Conservation (phyloP, 768 basidiomycete species). For the Tulasnella calospora region DNA sequence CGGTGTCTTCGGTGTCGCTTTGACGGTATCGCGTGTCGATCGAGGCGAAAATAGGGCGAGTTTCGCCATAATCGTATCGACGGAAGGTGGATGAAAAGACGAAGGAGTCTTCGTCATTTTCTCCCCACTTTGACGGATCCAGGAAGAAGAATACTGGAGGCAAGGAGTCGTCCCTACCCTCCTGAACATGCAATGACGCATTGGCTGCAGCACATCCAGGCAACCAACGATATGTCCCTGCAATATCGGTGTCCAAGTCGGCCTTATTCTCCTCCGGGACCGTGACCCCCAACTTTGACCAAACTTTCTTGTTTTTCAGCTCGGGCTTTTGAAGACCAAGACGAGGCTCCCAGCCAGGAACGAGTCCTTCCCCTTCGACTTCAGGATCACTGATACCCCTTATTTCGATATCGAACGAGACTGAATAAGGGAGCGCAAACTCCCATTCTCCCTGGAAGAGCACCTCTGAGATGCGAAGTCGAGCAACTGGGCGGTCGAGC, state of each 20-base stretch:
- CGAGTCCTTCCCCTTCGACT: slow-evolving; percentile 42
- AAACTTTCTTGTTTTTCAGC: slow-evolving; percentile 62
- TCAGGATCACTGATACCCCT: slow-evolving; percentile 47
- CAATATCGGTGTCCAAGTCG: slow-evolving; percentile 71
- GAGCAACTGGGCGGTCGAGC: slow-evolving; percentile 70
- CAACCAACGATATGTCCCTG: slow-evolving; percentile 71
- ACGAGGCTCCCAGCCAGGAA: slow-evolving; percentile 79
- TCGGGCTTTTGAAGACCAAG: slow-evolving; percentile 66
- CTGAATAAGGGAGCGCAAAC: slow-evolving; percentile 63
- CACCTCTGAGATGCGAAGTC: slow-evolving; percentile 53
- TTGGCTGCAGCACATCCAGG: slow-evolving; percentile 89
- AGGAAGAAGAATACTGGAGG: slow-evolving; percentile 64
- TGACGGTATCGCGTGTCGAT: slow-evolving; percentile 78
- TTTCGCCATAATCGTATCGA: slow-evolving; percentile 75
- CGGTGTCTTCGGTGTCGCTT: slow-evolving; percentile 39
- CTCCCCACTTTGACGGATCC: slow-evolving; percentile 76
- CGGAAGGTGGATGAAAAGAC: slow-evolving; percentile 77
- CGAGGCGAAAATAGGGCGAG: slow-evolving; percentile 68
- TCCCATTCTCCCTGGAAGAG: slow-evolving; percentile 75
- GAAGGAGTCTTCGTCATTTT: slow-evolving; percentile 70
- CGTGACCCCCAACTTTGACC: slow-evolving; percentile 60
- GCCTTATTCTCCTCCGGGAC: slow-evolving; percentile 46
- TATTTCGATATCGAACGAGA: slow-evolving; percentile 56
- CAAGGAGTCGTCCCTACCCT: slow-evolving; percentile 42
- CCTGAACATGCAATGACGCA: slow-evolving; percentile 69